These are phyloP conservation scores for Diaporthe ampelina DNA, from an alignment of 2,329 filamentous ascomycete species.

Conservation along the genomic window DNA sequence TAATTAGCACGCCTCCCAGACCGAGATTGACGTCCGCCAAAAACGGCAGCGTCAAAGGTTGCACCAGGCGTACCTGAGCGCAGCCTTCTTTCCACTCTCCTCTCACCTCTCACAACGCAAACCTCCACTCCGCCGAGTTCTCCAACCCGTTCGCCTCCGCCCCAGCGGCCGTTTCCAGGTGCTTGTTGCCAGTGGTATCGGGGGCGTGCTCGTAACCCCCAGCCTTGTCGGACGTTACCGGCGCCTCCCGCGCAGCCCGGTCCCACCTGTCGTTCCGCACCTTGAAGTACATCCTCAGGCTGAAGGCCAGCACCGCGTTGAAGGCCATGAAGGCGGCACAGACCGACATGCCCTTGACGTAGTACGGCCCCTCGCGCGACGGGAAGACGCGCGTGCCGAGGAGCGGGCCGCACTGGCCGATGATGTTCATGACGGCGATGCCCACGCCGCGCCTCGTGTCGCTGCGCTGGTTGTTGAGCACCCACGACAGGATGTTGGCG, in stretches of 20 bases:
- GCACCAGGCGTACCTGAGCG: background rate
- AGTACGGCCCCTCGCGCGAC: slow-evolving; percentile 52
- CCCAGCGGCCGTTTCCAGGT: slow-evolving; percentile 2
- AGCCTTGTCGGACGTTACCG: slow-evolving; percentile 12
- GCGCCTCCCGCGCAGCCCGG: slow-evolving; percentile 46
- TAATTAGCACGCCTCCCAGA: background rate
- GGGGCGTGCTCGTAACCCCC: background rate
- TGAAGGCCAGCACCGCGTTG: slow-evolving; percentile 53
- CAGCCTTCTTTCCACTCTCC: background rate
- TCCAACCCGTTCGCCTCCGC: slow-evolving; percentile 14
- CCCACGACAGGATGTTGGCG: slow-evolving; percentile 78
- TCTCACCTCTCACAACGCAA: slow-evolving; percentile 13
- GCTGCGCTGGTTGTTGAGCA: slow-evolving; percentile 77
- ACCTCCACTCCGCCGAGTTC: slow-evolving; percentile 37
- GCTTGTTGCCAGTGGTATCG: background rate
- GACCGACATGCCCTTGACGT: slow-evolving; percentile 55
- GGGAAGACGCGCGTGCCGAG: slow-evolving; percentile 76
- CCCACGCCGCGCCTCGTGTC: slow-evolving; percentile 75
- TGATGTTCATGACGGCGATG: slow-evolving; percentile 72
- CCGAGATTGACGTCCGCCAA: background rate
- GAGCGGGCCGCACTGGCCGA: slow-evolving; percentile 74
- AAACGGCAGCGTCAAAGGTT: background rate
- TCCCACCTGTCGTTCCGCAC: slow-evolving; percentile 53
- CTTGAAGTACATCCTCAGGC: slow-evolving; percentile 51
- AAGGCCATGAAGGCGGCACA: slow-evolving; percentile 59